Percentiles rank a stretch among this genome's conserved stretches.
phyloP scores from a whole-genome alignment of 1,139 yeast species.

The Suhomyces anneliseae region DNA sequence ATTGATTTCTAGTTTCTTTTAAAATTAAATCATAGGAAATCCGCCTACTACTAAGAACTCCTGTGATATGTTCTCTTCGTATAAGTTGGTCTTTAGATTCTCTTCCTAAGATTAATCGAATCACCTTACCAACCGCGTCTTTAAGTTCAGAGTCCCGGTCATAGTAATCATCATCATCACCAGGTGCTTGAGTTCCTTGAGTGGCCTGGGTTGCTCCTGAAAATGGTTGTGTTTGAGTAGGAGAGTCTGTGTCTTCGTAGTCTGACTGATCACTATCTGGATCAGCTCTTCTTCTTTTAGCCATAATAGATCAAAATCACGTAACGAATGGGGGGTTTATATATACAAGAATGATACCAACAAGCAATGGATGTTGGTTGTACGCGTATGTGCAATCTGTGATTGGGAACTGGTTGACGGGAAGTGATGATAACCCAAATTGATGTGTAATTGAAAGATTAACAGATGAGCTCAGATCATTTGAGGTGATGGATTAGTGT shows the following conservation, averaged over 20 bases:
- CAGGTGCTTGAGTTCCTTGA: neutral
- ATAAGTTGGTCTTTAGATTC: conserved; percentile 27
- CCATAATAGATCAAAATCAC: neutral
- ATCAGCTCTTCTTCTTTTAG: neutral
- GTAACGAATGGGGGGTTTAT: no score
- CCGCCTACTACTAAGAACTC: conserved; percentile 16
- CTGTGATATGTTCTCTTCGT: conserved; percentile 28
- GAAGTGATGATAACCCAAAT: no score
- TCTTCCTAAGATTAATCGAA: conserved; percentile 26
- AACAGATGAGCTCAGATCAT: neutral
- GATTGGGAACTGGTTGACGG: no score
- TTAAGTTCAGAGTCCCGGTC: conserved; percentile 10
- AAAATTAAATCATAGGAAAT: conserved; percentile 21
- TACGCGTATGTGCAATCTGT: no score
- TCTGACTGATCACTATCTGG: neutral
- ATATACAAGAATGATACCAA: no score
- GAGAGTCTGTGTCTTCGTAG: neutral
- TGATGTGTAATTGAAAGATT: no score
- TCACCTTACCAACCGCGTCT: conserved; percentile 18
- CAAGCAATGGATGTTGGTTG: no score
- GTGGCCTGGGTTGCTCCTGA: neutral
- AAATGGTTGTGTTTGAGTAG: neutral
- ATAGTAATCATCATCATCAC: neutral
- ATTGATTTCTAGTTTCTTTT: conserved; percentile 17
- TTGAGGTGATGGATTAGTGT: neutral